Evolutionary conservation across 306 rosid genomes (phyloP), one percentile per base, ranked within the genome.

Genomic region (Medicago arabica): DNA sequence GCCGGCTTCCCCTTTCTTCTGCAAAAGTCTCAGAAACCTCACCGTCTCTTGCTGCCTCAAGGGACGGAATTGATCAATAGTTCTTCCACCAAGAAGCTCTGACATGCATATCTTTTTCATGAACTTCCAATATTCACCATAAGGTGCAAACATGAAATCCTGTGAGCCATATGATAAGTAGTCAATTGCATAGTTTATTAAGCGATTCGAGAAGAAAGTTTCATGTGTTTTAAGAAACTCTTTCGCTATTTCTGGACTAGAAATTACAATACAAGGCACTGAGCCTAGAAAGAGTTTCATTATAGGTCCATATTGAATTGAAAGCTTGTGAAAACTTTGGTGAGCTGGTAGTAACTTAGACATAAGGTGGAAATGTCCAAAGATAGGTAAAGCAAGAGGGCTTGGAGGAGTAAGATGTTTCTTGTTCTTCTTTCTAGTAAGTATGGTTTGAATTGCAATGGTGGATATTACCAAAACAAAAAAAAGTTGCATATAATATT

Each of bases 181-280:
- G 8, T 50, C 17, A n/a, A 50, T 18, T 0, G n/a, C 17, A 2
- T 15, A 15, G 8, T n/a, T 50, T 50, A 50, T n/a, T 7, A n/a
- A n/a, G 3, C 55, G 55, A 7, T 50, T 50, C 2, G 17, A 14
- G 18, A 50, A 50, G 8, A 7, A 50, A n/a, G 18, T 50, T 50
- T 50, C 55, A 5, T 50, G 55, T 14, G 55, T 50, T n/a, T 50
- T 50, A 50, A 50, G 55, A 50, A 50, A 50, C 55, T 50, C 55
- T 3, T 50, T 50, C 8, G 55, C n/a, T n/a, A n/a, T 50, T n/a
- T 50, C 55, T 6, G 19, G 55, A 14, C 18, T 50, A 15, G 55
- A 50, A 50, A n/a, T 7, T 50, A 50, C 55, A 1, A 50, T 8
- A 50, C 19, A 50, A 50, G 55, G 55, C 1, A 50, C 18, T 1